phyloP scores from a whole-genome alignment of 208 protist species.

The Trypanosoma vivax region DNA sequence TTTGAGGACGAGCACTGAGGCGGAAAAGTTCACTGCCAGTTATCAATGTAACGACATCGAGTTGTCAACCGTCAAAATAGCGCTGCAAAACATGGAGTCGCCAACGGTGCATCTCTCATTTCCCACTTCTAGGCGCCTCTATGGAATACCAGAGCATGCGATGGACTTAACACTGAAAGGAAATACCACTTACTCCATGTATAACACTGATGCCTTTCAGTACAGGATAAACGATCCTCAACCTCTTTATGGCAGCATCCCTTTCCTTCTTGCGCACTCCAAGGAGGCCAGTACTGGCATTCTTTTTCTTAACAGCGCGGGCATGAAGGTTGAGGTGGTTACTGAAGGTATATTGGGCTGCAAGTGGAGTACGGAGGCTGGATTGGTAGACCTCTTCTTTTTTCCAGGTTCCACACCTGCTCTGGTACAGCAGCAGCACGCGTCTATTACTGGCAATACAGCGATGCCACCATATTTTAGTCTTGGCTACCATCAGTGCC shows the following conservation, averaged over 20 bases:
- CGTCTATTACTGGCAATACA: conserved; percentile 89
- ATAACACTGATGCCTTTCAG: conserved; percentile 97
- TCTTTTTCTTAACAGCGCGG: conserved; percentile 94
- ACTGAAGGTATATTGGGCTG: conserved; percentile 31
- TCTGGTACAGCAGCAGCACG: conserved; percentile 90
- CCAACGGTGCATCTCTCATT: conserved; percentile 28
- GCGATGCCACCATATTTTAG: conserved; percentile 94
- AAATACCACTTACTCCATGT: conserved; percentile 90
- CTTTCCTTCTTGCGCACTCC: conserved; percentile 91
- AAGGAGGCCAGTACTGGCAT: conserved; percentile 56
- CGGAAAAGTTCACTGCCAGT: conserved; percentile 5
- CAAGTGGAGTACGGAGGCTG: conserved; percentile 91
- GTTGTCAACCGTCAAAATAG: conserved; percentile 5
- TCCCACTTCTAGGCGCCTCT: conserved; percentile 70
- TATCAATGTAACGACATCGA: conserved; percentile 8
- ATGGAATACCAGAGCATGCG: conserved; percentile 96
- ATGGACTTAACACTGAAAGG: conserved; percentile 78
- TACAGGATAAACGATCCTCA: conserved; percentile 93
- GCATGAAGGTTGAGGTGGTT: conserved; percentile 53
- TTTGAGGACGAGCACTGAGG: conserved; percentile 2
- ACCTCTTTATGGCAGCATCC: conserved; percentile 95
- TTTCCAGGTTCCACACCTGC: conserved; percentile 87
- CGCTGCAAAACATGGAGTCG: conserved; percentile 1
- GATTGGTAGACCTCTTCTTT: conserved; percentile 95
- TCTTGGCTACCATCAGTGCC: conserved; percentile 97